Evolutionary conservation across 2,329 filamentous ascomycete genomes (phyloP).

Genomic region (Penicillium griseofulvum): DNA sequence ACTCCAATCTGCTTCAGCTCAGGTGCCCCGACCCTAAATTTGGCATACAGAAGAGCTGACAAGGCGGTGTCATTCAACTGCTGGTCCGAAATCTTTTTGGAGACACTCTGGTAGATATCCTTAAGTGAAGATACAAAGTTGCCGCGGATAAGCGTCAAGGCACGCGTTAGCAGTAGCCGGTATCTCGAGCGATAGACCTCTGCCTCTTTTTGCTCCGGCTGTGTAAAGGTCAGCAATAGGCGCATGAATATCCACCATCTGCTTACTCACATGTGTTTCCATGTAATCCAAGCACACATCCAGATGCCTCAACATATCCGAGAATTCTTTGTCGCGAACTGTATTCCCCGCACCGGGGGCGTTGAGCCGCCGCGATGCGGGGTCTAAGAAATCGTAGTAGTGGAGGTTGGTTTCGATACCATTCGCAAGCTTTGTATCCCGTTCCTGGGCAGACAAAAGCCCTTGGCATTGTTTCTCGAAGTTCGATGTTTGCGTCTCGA

Average conservation of each 20-base stretch:
- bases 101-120: constrained; percentile 61
- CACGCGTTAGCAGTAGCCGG: constrained; percentile 71
- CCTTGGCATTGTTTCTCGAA: constrained; percentile 93
- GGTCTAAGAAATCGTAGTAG: constrained; percentile 92
- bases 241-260: not conserved
- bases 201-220: constrained; percentile 82
- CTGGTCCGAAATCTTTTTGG: constrained; percentile 63
- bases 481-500: constrained; percentile 86
- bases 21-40: constrained; percentile 65
- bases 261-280: constrained; percentile 68
- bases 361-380: constrained; percentile 83
- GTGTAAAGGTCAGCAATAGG: constrained; percentile 13
- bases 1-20: constrained; percentile 65
- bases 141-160: constrained; percentile 64
- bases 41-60: constrained; percentile 68
- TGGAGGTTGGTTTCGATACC: constrained; percentile 86
- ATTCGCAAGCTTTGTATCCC: constrained; percentile 74
- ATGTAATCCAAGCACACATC: constrained; percentile 93
- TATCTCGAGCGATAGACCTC: constrained; percentile 86
- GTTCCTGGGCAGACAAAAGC: constrained; percentile 75
- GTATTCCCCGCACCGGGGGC: constrained; percentile 84
- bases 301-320: constrained; percentile 80
- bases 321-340: constrained; percentile 79
- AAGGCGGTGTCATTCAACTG: constrained; percentile 70
- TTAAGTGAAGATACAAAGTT: constrained; percentile 63